phyloP scores from a whole-genome alignment of 1,139 yeast genomes.

The Kodamaea alishanica region DNA sequence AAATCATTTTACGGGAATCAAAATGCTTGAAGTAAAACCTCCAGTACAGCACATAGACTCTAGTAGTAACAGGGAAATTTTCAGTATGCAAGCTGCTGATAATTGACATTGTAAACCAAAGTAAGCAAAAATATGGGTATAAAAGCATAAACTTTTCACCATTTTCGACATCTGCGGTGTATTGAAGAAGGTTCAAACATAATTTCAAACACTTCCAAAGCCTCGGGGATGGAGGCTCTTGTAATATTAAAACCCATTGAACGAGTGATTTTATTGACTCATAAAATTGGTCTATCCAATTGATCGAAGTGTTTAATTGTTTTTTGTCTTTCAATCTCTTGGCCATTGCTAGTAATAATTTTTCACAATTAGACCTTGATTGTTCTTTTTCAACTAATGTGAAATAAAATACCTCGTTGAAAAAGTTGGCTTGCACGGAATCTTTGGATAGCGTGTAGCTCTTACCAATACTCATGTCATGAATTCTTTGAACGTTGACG shows the following conservation, averaged over 20 bases:
- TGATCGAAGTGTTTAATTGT: not conserved
- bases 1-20: not conserved
- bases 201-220: constrained; percentile 8
- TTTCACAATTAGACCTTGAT: constrained; percentile 19
- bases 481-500: constrained; percentile 21
- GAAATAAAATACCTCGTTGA: constrained; percentile 23
- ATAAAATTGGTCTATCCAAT: constrained; percentile 15
- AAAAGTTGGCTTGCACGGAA: constrained; percentile 17
- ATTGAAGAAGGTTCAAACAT: constrained; percentile 14
- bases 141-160: constrained; percentile 7
- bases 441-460: constrained; percentile 18
- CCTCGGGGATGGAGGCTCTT: constrained; percentile 22
- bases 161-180: not conserved
- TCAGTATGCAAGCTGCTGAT: constrained; percentile 1
- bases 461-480: constrained; percentile 24
- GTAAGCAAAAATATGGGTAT: constrained; percentile 24
- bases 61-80: not conserved
- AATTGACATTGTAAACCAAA: constrained; percentile 15
- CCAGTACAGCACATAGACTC: constrained; percentile 10
- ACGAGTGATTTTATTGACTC: constrained; percentile 22
- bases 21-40: constrained; percentile 9
- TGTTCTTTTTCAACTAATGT: constrained; percentile 23
- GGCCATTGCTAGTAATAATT: constrained; percentile 10
- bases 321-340: constrained; percentile 7
- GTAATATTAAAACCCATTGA: constrained; percentile 33